These are phyloP conservation scores for Colletotrichum sp. DNA, from an alignment of 2,329 filamentous ascomycete species.

Conservation along the genomic window DNA sequence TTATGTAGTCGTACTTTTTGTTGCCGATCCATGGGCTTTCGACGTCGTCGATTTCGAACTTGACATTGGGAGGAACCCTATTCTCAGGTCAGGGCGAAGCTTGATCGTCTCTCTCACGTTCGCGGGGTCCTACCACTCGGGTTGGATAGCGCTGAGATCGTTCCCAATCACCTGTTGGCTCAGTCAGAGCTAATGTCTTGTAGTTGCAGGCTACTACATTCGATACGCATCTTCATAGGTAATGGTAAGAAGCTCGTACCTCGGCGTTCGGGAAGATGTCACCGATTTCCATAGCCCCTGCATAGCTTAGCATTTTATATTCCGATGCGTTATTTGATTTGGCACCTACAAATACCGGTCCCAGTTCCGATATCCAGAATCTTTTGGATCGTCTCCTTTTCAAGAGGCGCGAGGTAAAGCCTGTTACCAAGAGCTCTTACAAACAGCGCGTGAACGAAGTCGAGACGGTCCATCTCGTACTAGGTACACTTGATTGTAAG, in stretches of 20 bases:
- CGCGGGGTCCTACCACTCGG: conserved; percentile 22
- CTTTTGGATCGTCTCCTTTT: conserved; percentile 23
- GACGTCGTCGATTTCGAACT: conserved; percentile 40
- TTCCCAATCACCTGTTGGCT: conserved; percentile 28
- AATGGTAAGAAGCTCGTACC: not conserved
- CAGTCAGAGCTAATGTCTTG: conserved; percentile 33
- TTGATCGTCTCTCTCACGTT: not conserved
- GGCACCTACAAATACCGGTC: conserved; percentile 39
- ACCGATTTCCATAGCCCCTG: conserved; percentile 45
- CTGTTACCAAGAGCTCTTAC: not conserved
- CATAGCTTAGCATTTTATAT: not conserved
- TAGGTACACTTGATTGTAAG: not conserved
- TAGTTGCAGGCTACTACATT: not conserved
- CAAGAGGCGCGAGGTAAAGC: not conserved
- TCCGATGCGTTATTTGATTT: not conserved
- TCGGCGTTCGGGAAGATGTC: not conserved
- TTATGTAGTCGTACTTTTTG: conserved; percentile 39
- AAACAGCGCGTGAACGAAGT: not conserved
- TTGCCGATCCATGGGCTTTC: conserved; percentile 30
- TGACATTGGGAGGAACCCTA: conserved; percentile 36
- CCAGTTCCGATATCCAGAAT: conserved; percentile 66
- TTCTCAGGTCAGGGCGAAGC: not conserved
- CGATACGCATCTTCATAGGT: no score
- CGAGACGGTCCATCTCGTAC: not conserved
- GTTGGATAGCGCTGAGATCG: conserved; percentile 35